Percentiles rank a stretch among this genome's conserved stretches.
Conservation (phyloP, 2,329 filamentous ascomycete species). For the Aphanocladium album region DNA sequence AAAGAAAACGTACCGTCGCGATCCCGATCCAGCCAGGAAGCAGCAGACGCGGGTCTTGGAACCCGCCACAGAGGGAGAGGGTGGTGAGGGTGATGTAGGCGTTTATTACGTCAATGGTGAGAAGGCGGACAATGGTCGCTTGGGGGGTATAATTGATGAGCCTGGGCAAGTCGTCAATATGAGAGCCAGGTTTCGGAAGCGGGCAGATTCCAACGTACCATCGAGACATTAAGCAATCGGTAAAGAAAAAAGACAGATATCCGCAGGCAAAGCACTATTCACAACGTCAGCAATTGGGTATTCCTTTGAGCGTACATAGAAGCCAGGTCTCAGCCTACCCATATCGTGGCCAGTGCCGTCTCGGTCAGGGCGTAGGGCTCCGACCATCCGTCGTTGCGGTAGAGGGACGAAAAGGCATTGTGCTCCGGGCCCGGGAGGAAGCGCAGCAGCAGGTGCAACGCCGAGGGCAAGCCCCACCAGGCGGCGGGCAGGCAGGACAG, state of each 20-base stretch:
- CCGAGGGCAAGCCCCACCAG: slow-evolving; percentile 66
- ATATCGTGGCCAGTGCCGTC: slow-evolving; percentile 66
- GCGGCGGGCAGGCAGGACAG: slow-evolving; percentile 65
- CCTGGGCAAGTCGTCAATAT: slow-evolving; percentile 40
- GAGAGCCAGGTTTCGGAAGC: too few species aligned
- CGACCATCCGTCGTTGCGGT: slow-evolving; percentile 11
- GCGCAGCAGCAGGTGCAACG: slow-evolving; percentile 62
- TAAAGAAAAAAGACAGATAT: slow-evolving; percentile 78
- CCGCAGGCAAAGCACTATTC: slow-evolving; percentile 67
- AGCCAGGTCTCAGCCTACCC: slow-evolving; percentile 50
- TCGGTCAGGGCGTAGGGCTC: slow-evolving; percentile 51
- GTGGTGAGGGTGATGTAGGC: slow-evolving; percentile 70
- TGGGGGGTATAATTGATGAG: slow-evolving; percentile 78
- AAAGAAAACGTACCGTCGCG: slow-evolving; percentile 52
- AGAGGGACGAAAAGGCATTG: slow-evolving; percentile 18
- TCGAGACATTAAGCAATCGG: slow-evolving; percentile 78
- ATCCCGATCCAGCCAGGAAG: slow-evolving; percentile 76
- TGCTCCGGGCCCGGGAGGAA: slow-evolving; percentile 41
- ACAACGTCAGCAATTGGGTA: slow-evolving; percentile 7
- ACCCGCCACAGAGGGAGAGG: slow-evolving; percentile 64
- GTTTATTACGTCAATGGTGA: slow-evolving; percentile 69
- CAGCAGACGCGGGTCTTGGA: slow-evolving; percentile 63
- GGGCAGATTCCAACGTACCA: slow-evolving; percentile 58
- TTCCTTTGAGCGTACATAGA: too few species aligned
- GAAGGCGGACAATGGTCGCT: slow-evolving; percentile 73